Base-by-base conservation (phyloP, 2,329 filamentous ascomycete genomes). In the Colletotrichum euphorbiae region DNA sequence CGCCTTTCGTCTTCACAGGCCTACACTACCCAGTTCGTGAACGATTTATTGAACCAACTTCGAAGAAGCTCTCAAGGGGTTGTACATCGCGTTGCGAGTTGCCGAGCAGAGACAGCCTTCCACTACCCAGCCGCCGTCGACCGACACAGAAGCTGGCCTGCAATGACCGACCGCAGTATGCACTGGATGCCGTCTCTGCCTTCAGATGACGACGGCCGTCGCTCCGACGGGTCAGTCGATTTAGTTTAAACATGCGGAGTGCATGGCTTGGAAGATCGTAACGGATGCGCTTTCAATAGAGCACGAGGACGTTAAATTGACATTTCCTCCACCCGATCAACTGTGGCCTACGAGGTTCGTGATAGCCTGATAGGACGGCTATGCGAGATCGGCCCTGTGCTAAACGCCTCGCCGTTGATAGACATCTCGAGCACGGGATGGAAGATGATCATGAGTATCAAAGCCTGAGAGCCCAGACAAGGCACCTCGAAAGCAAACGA, bases 181-280 rank as follows among this genome's bases (percentile, higher is more conserved):
- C 21, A 24, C 21, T 24, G 28, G 28, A 28, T 28, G 28, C 13
- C 11, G 36, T 13, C 11, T 13, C 36, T 4, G 36, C 13, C 11
- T 13, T 12, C 36, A 38, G 13, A 38, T 38, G 36, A 38, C 9
- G 9, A 38, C 36, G 3, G 8, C 11, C 36, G 11, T 38, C 13
- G 9, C 11, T 38, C 36, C 36, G 13, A 38, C 8, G 36, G 3
- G 11, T 38, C 36, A 11, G 36, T 13, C 36, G 8, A 5, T 12
- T 38, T 13, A 38, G 13, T 2, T 38, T 13, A 15, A 15, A 2
- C 33, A 45, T 65, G 62, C 55, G 62, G 62, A 60, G 54, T 65
- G 38, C 46, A 52, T 38, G 13, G 17, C 38, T 13, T 52, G 59
- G 33, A 28, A 19, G 31, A 38, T 51, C 33, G 6, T 28, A 8